phyloP scores from a whole-genome alignment of 2,329 filamentous ascomycete genomes.

The Aschersonia sp. region DNA sequence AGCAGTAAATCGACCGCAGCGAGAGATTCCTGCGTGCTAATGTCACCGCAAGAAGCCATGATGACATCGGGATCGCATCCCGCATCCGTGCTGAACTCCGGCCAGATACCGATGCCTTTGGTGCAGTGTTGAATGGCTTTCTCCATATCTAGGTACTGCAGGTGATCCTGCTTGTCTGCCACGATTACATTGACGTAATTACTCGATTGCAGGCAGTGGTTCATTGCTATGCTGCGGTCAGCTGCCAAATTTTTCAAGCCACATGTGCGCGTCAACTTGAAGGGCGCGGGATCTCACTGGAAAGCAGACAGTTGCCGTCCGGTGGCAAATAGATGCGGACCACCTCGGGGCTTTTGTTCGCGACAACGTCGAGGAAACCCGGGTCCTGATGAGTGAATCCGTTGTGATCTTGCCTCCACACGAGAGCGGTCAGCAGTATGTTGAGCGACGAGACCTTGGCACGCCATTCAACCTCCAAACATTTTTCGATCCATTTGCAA shows the following conservation, averaged over 20 bases:
- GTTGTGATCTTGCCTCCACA: constrained; percentile 75
- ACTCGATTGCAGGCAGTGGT: constrained; percentile 57
- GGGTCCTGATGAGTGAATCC: constrained; percentile 74
- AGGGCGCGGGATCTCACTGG: constrained; percentile 17
- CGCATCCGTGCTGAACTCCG: constrained; percentile 58
- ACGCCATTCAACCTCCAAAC: constrained; percentile 65
- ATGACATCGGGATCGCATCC: constrained; percentile 57
- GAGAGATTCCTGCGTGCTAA: constrained; percentile 58
- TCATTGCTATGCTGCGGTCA: constrained; percentile 31
- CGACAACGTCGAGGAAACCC: constrained; percentile 65
- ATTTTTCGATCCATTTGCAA: constrained; percentile 77
- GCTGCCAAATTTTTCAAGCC: not conserved
- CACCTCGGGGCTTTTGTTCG: constrained; percentile 67
- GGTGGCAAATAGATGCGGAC: constrained; percentile 71
- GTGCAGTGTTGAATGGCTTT: constrained; percentile 61
- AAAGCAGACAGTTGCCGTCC: constrained; percentile 65
- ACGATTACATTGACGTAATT: constrained; percentile 78
- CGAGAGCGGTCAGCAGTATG: constrained; percentile 63
- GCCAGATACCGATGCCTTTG: constrained; percentile 67
- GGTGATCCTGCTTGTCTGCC: constrained; percentile 65
- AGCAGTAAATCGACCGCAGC: constrained; percentile 62
- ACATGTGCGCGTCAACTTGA: not conserved
- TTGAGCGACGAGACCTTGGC: constrained; percentile 61
- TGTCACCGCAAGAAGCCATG: constrained; percentile 64
- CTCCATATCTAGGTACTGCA: constrained; percentile 63